Evolutionary conservation across 2,329 filamentous ascomycete species (phyloP).

Genomic region (Alternaria panax): DNA sequence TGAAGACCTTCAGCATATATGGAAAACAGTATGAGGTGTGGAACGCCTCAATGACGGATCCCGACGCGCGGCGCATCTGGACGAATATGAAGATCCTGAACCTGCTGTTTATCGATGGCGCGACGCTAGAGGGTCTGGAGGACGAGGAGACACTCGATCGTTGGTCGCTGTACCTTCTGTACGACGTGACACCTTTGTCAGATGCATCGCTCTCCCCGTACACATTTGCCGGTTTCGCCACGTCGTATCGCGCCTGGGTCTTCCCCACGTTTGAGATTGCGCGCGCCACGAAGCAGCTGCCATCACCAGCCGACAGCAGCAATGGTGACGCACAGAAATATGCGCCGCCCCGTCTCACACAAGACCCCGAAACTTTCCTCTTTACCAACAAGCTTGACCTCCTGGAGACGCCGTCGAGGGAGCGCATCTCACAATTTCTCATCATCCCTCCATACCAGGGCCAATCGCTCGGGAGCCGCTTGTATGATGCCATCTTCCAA

Average conservation of each 20-base stretch:
- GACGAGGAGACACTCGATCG: conserved; percentile 75
- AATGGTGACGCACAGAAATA: conserved; percentile 53
- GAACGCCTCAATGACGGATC: conserved; percentile 76
- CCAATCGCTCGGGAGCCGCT: conserved; percentile 76
- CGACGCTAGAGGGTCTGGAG: conserved; percentile 76
- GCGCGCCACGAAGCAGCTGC: conserved; percentile 46
- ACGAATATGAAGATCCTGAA: conserved; percentile 84
- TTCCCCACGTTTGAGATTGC: conserved; percentile 58
- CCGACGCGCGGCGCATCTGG: conserved; percentile 73
- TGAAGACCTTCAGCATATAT: conserved; percentile 68
- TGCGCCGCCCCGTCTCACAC: conserved; percentile 32
- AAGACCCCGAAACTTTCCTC: conserved; percentile 41
- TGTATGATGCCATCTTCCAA: conserved; percentile 82
- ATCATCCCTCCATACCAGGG: conserved; percentile 87
- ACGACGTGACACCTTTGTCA: conserved; percentile 45
- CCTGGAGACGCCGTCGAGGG: conserved; percentile 74
- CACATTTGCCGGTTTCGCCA: conserved; percentile 86
- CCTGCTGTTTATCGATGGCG: conserved; percentile 90
- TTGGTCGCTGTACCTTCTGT: conserved; percentile 90
- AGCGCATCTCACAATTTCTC: conserved; percentile 91
- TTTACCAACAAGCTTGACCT: conserved; percentile 51
- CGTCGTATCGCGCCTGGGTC: conserved; percentile 84
- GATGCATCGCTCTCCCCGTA: conserved; percentile 58
- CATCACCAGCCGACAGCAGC: conserved; percentile 37
- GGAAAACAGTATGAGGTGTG: conserved; percentile 82